Conservation (phyloP, 148 eudicot species). For the Vaccinium corymbosum region DNA sequence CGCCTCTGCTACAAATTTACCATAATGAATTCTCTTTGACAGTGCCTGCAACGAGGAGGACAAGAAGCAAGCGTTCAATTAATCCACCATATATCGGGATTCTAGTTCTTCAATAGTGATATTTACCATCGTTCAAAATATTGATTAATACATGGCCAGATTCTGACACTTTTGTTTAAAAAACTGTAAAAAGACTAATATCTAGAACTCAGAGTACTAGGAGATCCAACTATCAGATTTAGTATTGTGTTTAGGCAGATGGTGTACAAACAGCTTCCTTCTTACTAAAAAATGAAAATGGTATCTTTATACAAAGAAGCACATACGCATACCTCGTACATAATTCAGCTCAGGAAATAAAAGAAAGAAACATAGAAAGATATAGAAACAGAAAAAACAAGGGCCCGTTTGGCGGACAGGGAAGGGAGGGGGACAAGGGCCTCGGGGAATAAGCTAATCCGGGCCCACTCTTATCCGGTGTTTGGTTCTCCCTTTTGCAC, state of each 20-base stretch:
- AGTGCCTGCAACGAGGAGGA: constrained; percentile 42
- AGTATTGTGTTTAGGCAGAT: not conserved
- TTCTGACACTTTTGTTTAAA: not conserved
- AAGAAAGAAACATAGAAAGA: not conserved
- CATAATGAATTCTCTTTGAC: constrained; percentile 70
- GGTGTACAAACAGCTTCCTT: not conserved
- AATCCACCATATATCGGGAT: not conserved
- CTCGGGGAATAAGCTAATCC: too few species aligned
- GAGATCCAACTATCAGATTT: not conserved
- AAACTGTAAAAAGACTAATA: not conserved
- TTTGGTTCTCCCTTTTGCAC: too few species aligned
- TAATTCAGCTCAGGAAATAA: not conserved
- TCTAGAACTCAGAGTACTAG: not conserved
- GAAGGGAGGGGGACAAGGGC: too few species aligned
- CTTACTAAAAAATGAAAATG: not conserved
- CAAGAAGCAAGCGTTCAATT: not conserved
- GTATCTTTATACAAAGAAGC: not conserved
- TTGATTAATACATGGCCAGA: not conserved
- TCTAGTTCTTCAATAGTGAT: not conserved
- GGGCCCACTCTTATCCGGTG: too few species aligned
- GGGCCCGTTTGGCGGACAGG: too few species aligned
- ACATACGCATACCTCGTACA: not conserved
- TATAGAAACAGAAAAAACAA: not conserved
- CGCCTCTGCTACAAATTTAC: constrained; percentile 76
- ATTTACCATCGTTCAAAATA: not conserved